A percentile compares a stretch with the other conserved stretches of the same genome.
Evolutionary conservation across 192 early-diverging fungal species (phyloP).

Genomic region (Obelidium mucronatum): DNA sequence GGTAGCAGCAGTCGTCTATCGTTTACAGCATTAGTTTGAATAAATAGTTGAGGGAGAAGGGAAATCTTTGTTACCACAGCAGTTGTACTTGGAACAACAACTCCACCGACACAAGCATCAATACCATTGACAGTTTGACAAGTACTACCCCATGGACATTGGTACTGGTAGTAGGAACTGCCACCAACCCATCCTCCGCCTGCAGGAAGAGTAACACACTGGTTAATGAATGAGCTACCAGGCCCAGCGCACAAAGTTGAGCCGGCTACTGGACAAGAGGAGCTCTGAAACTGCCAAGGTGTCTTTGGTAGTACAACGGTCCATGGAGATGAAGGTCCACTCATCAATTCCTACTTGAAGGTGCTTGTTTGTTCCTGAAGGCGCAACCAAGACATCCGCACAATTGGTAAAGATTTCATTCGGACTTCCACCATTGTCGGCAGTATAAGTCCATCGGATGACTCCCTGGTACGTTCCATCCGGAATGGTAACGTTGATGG

Average conservation of each 20-base stretch:
- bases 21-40: too few relatives aligned
- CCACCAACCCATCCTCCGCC: neutral
- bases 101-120: too few relatives aligned
- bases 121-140: neutral
- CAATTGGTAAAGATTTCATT: too few relatives aligned
- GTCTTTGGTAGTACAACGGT: conserved; percentile 18
- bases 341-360: too few relatives aligned
- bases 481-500: conserved; percentile 10
- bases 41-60: too few relatives aligned
- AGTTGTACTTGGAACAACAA: too few relatives aligned
- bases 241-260: neutral
- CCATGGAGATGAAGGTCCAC: too few relatives aligned
- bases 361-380: too few relatives aligned
- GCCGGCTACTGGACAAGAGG: neutral
- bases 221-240: conserved; percentile 7
- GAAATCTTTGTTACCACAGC: too few relatives aligned
- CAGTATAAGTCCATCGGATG: conserved; percentile 9
- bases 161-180: neutral
- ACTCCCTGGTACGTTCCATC: neutral
- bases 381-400: too few relatives aligned
- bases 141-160: neutral
- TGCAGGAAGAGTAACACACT: neutral
- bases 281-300: neutral
- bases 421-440: conserved; percentile 20
- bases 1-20: too few relatives aligned